Evolutionary conservation across 805 yeast species (phyloP), one percentile per base, ranked within the genome.

Genomic region (Saccharomyces kudriavzevii): DNA sequence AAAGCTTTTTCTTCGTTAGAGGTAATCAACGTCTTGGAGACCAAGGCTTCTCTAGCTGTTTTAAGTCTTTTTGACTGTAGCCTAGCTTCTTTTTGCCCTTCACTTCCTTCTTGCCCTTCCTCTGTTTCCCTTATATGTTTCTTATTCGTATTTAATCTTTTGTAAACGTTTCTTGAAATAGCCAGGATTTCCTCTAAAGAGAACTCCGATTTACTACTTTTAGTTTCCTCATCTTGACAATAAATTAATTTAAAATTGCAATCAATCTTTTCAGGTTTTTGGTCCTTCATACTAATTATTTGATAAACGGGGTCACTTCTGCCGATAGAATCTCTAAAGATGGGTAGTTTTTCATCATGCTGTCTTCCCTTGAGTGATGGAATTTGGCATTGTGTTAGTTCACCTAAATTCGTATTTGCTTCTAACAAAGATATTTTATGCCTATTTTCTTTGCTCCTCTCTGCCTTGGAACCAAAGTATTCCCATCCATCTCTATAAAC

Each of bases 171-270:
- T 61, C 82, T 73, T 40, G 77, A 68, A 45, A 73, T 66, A 0
- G 87, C 85, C 48, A 87, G 68, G 2, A 89, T 66, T 62, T 91
- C 96, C 47, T 77, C 80, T 3, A 85, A 63, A 55, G 86, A 82
- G 50, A 70, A 77, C 56, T 86, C 94, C 46, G 78, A 81, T 0
- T 64, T 67, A 2, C 61, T 60, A 24, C 56, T 62, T 3, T 62
- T 53, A 0, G 80, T 77, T 45, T 78, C 81, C 0, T 64, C 67
- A 22, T 56, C 65, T 1, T 61, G 52, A 0, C 79, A 77, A 57
- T 83, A 78, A 31, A 86, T 62, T 40, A 86, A 69, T 46, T 81
- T 80, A 58, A 85, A 73, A 63, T 87, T 87, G 51, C 83, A 68
- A 59, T 79, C 78, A 17, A 84, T 75, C 49, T 73, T 77, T 64